These are phyloP conservation scores for Quaeritorhiza haematococci DNA, from an alignment of 371 early-diverging fungal species.

Conservation along the genomic window DNA sequence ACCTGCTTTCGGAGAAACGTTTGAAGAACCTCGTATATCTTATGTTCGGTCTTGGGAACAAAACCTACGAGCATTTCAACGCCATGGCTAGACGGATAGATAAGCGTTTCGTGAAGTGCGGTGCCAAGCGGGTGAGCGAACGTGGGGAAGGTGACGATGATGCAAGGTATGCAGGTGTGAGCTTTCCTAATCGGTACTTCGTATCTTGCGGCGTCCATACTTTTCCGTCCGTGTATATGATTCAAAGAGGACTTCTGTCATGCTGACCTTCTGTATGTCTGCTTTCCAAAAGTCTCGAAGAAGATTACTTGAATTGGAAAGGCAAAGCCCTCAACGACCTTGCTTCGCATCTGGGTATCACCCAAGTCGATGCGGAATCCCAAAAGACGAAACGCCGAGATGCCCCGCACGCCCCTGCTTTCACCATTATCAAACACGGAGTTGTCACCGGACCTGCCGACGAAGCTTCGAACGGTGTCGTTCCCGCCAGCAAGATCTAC, in stretches of 20 bases:
- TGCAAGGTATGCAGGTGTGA: conserved; percentile 32
- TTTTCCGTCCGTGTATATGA: too few species aligned
- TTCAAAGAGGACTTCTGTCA: background rate
- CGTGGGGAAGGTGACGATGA: conserved; percentile 96
- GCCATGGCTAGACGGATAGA: conserved; percentile 69
- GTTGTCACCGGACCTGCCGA: background rate
- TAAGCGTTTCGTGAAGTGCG: conserved; percentile 55
- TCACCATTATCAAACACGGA: conserved; percentile 15
- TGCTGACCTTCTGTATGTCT: background rate
- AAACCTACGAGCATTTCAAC: conserved; percentile 95
- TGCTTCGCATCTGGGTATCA: conserved; percentile 67
- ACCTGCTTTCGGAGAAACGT: conserved; percentile 46
- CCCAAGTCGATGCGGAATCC: conserved; percentile 32
- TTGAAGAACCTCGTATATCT: conserved; percentile 65
- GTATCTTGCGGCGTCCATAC: background rate
- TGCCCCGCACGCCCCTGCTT: conserved; percentile 39
- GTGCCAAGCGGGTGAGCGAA: conserved; percentile 74
- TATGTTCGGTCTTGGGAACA: conserved; percentile 95
- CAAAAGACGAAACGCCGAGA: conserved; percentile 30
- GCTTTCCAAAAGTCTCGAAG: conserved; percentile 71
- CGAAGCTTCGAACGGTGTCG: background rate
- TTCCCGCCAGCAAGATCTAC: conserved; percentile 23
- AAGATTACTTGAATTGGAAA: conserved; percentile 93
- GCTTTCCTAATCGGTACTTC: background rate
- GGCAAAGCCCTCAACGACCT: conserved; percentile 73